A percentile compares a stretch with the other conserved stretches of the same genome.
phyloP scores from a whole-genome alignment of 768 basidiomycete species.

The Collybiopsis luxurians region DNA sequence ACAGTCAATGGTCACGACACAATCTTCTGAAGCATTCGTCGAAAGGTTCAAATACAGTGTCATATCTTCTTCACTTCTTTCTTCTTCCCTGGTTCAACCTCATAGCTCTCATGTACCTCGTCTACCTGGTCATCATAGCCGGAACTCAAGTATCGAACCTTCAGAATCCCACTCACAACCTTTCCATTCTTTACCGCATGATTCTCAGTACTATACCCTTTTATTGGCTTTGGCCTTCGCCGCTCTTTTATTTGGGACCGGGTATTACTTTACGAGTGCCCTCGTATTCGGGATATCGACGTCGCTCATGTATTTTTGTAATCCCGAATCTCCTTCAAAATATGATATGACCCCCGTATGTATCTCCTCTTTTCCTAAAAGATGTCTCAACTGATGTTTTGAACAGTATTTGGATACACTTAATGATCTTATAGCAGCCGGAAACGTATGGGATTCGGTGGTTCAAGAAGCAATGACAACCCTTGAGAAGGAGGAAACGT shows the following conservation, averaged over 20 bases:
- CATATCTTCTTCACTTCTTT: constrained; percentile 77
- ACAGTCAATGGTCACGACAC: constrained; percentile 19
- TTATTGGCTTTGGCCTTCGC: constrained; percentile 36
- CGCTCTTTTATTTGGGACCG: constrained; percentile 39
- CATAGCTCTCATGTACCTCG: constrained; percentile 26
- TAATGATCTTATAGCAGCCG: constrained; percentile 64
- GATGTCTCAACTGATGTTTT: constrained; percentile 10
- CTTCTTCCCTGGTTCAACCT: constrained; percentile 48
- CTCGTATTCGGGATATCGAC: constrained; percentile 34
- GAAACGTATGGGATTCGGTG: constrained; percentile 70
- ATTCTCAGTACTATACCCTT: constrained; percentile 37
- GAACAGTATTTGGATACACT: constrained; percentile 62
- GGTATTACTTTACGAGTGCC: constrained; percentile 39
- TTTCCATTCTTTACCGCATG: constrained; percentile 24
- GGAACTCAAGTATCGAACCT: constrained; percentile 37
- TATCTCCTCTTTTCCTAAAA: constrained; percentile 11
- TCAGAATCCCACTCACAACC: constrained; percentile 17
- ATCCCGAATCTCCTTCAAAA: constrained; percentile 22
- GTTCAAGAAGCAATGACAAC: constrained; percentile 65
- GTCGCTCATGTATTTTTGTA: constrained; percentile 34
- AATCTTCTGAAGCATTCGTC: constrained; percentile 49
- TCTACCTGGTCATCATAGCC: constrained; percentile 50
- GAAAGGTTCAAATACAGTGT: constrained; percentile 85
- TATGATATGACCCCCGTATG: constrained; percentile 57
- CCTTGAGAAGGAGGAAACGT: constrained; percentile 70